Conservation (phyloP, 2,329 filamentous ascomycete species). For the Parascedosporium putredinis region DNA sequence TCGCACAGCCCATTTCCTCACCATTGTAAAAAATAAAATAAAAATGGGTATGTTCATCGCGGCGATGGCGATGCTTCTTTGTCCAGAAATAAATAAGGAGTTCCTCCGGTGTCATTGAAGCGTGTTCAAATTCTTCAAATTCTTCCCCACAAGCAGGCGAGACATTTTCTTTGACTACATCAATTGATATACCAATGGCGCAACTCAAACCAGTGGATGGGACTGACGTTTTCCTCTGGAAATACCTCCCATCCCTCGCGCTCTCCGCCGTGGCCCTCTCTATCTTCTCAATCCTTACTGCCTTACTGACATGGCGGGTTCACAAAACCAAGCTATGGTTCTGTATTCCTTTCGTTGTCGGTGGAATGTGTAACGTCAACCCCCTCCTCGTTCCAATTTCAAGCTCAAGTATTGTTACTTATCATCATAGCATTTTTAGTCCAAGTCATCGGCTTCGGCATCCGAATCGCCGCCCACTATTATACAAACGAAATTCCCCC, state of each 20-base stretch:
- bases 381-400: background rate
- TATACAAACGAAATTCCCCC: slow-evolving; percentile 21
- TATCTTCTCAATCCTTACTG: background rate
- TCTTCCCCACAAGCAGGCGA: too few relatives aligned
- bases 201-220: background rate
- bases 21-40: too few relatives aligned
- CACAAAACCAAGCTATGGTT: background rate
- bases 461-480: slow-evolving; percentile 12
- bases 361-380: background rate
- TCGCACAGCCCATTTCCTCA: too few relatives aligned
- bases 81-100: too few relatives aligned
- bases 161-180: too few relatives aligned
- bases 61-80: too few relatives aligned
- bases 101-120: too few relatives aligned
- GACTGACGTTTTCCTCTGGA: background rate
- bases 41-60: too few relatives aligned
- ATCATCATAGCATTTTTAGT: slow-evolving; percentile 9
- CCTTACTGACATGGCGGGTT: background rate
- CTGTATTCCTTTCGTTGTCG: background rate
- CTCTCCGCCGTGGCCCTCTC: background rate
- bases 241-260: background rate
- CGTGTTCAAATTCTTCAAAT: too few relatives aligned
- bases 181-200: background rate
- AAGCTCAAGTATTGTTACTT: background rate
- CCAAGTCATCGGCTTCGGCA: slow-evolving; percentile 12